Evolutionary conservation across 2,329 filamentous ascomycete species (phyloP).

Genomic region (Thielaviopsis populi): DNA sequence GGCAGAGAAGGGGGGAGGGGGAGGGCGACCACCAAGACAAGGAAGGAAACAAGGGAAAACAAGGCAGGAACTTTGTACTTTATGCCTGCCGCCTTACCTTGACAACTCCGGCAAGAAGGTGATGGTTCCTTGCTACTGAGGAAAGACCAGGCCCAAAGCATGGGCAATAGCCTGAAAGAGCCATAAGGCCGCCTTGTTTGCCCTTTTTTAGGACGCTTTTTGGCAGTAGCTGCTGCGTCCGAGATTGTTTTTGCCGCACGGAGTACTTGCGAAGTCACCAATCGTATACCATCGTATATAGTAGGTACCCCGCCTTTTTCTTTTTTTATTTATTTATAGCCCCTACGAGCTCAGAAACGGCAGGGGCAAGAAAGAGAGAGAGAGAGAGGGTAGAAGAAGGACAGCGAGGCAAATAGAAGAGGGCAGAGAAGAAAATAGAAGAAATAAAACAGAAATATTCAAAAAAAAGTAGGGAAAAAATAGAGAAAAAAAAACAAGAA

Average conservation of each 20-base stretch:
- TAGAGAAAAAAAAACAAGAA: not conserved
- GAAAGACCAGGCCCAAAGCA: not conserved
- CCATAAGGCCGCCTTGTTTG: not conserved
- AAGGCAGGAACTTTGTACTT: not conserved
- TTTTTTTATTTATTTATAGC: too few species aligned
- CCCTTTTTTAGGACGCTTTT: not conserved
- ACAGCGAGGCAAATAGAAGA: too few species aligned
- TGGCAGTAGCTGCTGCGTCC: not conserved
- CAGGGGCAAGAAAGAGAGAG: too few species aligned
- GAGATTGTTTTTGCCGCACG: conserved; percentile 1
- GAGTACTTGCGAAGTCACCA: not conserved
- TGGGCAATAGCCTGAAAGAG: not conserved
- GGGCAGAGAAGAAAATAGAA: not conserved
- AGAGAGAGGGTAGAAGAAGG: not conserved
- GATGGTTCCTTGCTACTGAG: not conserved
- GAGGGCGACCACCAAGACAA: not conserved
- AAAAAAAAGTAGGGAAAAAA: not conserved
- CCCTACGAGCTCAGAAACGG: not conserved
- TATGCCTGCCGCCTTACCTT: too few species aligned
- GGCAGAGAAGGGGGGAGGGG: not conserved
- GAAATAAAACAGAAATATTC: too few species aligned
- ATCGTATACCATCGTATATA: not conserved
- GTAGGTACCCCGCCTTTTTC: not conserved
- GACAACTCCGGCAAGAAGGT: not conserved
- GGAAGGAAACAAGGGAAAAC: not conserved